These are phyloP conservation scores for Salix udensis DNA, from an alignment of 345 rosid genomes.

Conservation along the genomic window DNA sequence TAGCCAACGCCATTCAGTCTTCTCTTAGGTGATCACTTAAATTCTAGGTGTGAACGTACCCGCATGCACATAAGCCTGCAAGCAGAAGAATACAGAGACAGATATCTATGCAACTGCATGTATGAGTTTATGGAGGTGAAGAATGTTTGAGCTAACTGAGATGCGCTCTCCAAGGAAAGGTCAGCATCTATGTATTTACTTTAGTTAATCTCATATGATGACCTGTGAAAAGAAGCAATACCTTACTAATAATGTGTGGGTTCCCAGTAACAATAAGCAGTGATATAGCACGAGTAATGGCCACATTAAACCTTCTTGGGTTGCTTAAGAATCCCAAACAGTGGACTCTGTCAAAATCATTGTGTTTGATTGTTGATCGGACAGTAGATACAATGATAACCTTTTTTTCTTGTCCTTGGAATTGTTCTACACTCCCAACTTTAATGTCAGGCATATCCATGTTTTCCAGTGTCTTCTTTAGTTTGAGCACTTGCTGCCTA, in stretches of 20 bases:
- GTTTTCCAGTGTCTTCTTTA: slow-evolving; percentile 63
- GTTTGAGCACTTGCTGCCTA: slow-evolving; percentile 79
- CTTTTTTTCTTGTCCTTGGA: slow-evolving; percentile 88
- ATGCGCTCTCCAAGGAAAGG: neutral
- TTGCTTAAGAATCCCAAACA: slow-evolving; percentile 27
- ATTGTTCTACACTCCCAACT: slow-evolving; percentile 95
- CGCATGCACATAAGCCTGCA: no score
- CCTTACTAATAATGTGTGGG: slow-evolving; percentile 29
- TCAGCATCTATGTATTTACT: neutral
- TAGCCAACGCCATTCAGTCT: neutral
- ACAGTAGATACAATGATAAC: slow-evolving; percentile 83
- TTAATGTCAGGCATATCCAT: slow-evolving; percentile 59
- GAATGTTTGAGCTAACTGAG: neutral
- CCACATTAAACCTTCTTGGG: slow-evolving; percentile 31
- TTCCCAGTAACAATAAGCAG: slow-evolving; percentile 27
- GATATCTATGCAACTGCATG: no score
- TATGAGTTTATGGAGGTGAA: neutral
- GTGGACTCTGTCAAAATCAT: slow-evolving; percentile 21
- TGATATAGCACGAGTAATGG: slow-evolving; percentile 24
- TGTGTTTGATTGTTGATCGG: slow-evolving; percentile 55
- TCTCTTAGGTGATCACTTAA: no score
- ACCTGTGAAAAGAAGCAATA: neutral
- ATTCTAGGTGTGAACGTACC: no score
- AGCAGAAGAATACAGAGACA: neutral
- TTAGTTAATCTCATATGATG: neutral